A percentile compares a stretch with the other conserved stretches of the same genome.
phyloP scores from a whole-genome alignment of 768 basidiomycete species.

The Leucosporidium yakuticum region DNA sequence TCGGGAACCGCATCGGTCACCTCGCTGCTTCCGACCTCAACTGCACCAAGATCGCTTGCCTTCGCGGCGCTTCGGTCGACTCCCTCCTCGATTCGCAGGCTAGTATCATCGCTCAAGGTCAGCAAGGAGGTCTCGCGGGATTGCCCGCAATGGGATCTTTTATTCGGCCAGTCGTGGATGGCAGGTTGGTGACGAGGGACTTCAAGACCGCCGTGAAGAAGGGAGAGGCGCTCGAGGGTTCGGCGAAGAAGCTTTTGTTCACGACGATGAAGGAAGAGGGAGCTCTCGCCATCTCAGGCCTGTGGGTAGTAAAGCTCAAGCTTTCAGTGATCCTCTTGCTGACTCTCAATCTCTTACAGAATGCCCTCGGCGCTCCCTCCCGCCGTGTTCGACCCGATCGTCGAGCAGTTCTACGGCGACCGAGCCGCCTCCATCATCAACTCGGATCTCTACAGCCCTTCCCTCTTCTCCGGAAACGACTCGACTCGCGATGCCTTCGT shows the following conservation, averaged over 20 bases:
- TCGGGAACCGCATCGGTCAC: slow-evolving; percentile 9
- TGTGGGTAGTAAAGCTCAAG: not conserved
- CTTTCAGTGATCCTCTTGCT: not conserved
- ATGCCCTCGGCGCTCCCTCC: slow-evolving; percentile 44
- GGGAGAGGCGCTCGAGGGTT: not conserved
- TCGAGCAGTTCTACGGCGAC: slow-evolving; percentile 52
- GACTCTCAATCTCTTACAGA: slow-evolving; percentile 42
- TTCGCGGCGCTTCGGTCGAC: slow-evolving; percentile 50
- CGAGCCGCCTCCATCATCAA: slow-evolving; percentile 45
- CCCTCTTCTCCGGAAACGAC: not conserved
- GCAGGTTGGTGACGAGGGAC: slow-evolving; percentile 53
- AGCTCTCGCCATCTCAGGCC: slow-evolving; percentile 45
- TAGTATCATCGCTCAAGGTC: slow-evolving; percentile 13
- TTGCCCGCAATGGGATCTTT: slow-evolving; percentile 47
- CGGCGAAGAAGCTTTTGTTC: slow-evolving; percentile 51
- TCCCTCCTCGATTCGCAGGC: slow-evolving; percentile 55
- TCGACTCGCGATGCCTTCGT: slow-evolving; percentile 4
- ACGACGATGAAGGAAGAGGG: slow-evolving; percentile 70
- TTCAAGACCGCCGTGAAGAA: slow-evolving; percentile 2
- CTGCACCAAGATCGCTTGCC: slow-evolving; percentile 52
- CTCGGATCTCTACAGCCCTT: slow-evolving; percentile 19
- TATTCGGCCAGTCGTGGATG: slow-evolving; percentile 63
- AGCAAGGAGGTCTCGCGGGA: not conserved
- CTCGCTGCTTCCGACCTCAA: slow-evolving; percentile 50
- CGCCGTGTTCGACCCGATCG: slow-evolving; percentile 46